These are phyloP conservation scores for Pelargonium exstipulatum DNA, from an alignment of 441 rosid species.

Conservation along the genomic window DNA sequence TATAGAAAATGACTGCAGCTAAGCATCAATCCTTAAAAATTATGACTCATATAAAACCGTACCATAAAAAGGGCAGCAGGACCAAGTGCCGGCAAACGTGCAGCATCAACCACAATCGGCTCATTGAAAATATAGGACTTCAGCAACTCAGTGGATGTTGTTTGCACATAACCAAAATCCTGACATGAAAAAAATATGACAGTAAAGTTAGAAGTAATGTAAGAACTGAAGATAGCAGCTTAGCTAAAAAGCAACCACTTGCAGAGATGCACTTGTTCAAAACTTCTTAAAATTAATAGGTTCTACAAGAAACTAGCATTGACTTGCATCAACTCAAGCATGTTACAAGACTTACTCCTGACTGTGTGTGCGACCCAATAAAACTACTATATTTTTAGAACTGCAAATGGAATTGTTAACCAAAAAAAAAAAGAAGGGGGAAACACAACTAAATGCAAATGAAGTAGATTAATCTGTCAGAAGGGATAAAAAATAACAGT, in stretches of 20 bases:
- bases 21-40: constrained; percentile 6
- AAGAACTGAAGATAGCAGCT: not conserved
- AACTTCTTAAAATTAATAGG: not conserved
- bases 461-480: not conserved
- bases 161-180: constrained; percentile 91
- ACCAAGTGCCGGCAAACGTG: constrained; percentile 73
- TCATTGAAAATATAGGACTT: constrained; percentile 72
- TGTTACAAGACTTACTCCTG: constrained; percentile 4
- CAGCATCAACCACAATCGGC: constrained; percentile 74
- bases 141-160: constrained; percentile 70
- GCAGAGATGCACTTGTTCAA: not conserved
- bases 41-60: constrained; percentile 13
- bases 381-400: not conserved
- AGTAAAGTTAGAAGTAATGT: not conserved
- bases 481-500: not conserved
- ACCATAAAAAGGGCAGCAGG: constrained; percentile 93
- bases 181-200: constrained; percentile 19
- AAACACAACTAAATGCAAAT: not conserved
- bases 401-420: not conserved
- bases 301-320: not conserved
- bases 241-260: constrained; percentile 2
- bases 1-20: not conserved
- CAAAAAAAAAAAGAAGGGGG: not conserved
- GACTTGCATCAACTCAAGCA: not conserved
- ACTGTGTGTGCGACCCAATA: not conserved